Conservation (phyloP, 1,284 basidiomycete species). For the Sutorius eximius region DNA sequence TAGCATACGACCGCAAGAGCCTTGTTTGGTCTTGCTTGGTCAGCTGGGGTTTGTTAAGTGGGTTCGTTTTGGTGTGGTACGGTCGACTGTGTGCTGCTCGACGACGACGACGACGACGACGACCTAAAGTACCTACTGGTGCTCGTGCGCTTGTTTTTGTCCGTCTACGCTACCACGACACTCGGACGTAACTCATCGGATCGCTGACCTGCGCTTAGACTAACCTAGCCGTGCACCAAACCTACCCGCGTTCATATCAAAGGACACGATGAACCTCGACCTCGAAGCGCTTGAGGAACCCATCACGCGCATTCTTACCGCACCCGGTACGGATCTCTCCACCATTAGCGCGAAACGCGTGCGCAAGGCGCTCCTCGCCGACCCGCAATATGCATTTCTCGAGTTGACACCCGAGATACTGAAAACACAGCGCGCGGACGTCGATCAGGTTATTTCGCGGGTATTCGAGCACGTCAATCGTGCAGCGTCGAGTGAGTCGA, state of each 20-base stretch:
- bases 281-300: constrained; percentile 52
- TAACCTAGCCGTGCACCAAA: background rate
- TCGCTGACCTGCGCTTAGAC: background rate
- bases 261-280: constrained; percentile 38
- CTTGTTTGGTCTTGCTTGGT: constrained; percentile 33
- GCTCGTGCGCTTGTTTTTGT: background rate
- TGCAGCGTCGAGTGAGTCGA: constrained; percentile 32
- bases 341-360: constrained; percentile 80
- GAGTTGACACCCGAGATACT: constrained; percentile 53
- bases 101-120: constrained; percentile 13
- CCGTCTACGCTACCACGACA: background rate
- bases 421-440: constrained; percentile 55
- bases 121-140: background rate
- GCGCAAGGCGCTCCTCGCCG: constrained; percentile 58
- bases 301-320: constrained; percentile 64
- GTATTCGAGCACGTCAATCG: constrained; percentile 61
- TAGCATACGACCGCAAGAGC: background rate
- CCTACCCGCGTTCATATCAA: background rate
- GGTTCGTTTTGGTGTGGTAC: constrained; percentile 2
- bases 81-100: constrained; percentile 7
- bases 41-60: background rate
- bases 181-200: background rate
- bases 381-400: constrained; percentile 40
- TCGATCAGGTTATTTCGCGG: constrained; percentile 58
- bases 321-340: constrained; percentile 66